Percentiles rank a stretch among this genome's conserved stretches.
phyloP scores from a whole-genome alignment of 768 basidiomycete genomes.

The Suillus weaverae region DNA sequence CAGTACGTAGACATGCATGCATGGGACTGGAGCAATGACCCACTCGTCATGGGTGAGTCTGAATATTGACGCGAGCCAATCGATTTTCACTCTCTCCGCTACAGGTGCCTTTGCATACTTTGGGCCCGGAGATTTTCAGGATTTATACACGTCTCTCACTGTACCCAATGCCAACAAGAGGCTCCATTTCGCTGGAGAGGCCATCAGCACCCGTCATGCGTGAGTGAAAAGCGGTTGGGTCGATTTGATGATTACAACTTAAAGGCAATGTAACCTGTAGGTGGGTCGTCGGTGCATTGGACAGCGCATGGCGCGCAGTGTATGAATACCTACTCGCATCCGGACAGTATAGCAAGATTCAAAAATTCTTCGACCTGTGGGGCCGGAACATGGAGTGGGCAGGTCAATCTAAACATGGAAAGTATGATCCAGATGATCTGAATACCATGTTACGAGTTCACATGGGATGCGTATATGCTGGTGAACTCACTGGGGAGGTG shows the following conservation, averaged over 20 bases:
- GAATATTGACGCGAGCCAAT: neutral
- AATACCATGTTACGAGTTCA: too few species aligned
- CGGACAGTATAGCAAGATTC: slow-evolving; percentile 8
- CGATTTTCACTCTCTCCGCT: neutral
- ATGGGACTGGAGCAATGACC: slow-evolving; percentile 37
- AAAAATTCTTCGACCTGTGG: slow-evolving; percentile 28
- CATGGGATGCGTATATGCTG: too few species aligned
- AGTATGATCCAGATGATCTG: too few species aligned
- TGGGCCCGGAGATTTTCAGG: slow-evolving; percentile 37
- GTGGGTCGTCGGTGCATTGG: slow-evolving; percentile 42
- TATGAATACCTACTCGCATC: slow-evolving; percentile 22
- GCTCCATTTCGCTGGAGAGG: slow-evolving; percentile 40
- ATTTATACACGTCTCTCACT: slow-evolving; percentile 32
- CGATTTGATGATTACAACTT: neutral
- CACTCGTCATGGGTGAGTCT: slow-evolving; percentile 32
- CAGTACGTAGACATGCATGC: slow-evolving; percentile 25
- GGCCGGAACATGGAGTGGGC: slow-evolving; percentile 12
- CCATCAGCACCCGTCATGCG: slow-evolving; percentile 37
- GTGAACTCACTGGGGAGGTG: too few species aligned
- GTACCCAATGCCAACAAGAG: slow-evolving; percentile 29
- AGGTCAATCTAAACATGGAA: too few species aligned
- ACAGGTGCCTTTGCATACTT: slow-evolving; percentile 42
- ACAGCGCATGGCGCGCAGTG: slow-evolving; percentile 37
- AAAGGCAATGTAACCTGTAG: slow-evolving; percentile 12
- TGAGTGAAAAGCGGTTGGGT: slow-evolving; percentile 4